phyloP scores from a whole-genome alignment of 2,329 filamentous ascomycete genomes.

The Mollisia scopiformis region DNA sequence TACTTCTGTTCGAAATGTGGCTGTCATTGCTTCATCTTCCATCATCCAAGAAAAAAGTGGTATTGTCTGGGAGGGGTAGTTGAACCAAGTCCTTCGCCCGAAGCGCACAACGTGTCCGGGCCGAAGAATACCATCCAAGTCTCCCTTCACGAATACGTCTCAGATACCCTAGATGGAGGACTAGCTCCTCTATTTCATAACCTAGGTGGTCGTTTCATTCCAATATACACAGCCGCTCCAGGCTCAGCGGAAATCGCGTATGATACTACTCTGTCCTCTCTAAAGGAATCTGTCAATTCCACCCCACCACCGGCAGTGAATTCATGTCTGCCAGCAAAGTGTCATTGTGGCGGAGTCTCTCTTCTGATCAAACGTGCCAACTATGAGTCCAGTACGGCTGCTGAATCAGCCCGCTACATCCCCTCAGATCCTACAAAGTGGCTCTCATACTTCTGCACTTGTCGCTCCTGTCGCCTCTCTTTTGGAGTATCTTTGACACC shows the following conservation, averaged over 20 bases:
- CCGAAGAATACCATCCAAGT: slow-evolving; percentile 11
- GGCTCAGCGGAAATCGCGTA: slow-evolving; percentile 4
- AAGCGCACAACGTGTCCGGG: background rate
- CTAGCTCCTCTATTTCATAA: slow-evolving; percentile 7
- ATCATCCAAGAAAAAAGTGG: slow-evolving; percentile 6
- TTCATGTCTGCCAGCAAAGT: slow-evolving; percentile 13
- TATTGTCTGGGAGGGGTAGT: slow-evolving; percentile 10
- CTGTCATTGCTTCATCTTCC: slow-evolving; percentile 9
- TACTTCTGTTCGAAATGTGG: slow-evolving; percentile 4
- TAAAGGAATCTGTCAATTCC: background rate
- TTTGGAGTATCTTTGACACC: slow-evolving; percentile 10
- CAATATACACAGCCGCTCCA: slow-evolving; percentile 2
- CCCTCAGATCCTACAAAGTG: slow-evolving; percentile 14
- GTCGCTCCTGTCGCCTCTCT: slow-evolving; percentile 16
- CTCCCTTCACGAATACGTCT: slow-evolving; percentile 5
- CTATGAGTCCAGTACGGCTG: background rate
- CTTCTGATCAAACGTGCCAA: slow-evolving; percentile 12
- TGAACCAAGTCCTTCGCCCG: slow-evolving; percentile 3
- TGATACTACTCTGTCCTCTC: slow-evolving; percentile 1
- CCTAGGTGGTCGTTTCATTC: slow-evolving; percentile 11
- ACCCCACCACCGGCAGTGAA: background rate
- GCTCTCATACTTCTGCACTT: slow-evolving; percentile 10
- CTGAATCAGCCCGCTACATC: slow-evolving; percentile 4
- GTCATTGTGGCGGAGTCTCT: slow-evolving; percentile 15
- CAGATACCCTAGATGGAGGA: slow-evolving; percentile 15